These are phyloP conservation scores for Amanita rimosa DNA, from an alignment of 768 basidiomycete species.

Conservation along the genomic window DNA sequence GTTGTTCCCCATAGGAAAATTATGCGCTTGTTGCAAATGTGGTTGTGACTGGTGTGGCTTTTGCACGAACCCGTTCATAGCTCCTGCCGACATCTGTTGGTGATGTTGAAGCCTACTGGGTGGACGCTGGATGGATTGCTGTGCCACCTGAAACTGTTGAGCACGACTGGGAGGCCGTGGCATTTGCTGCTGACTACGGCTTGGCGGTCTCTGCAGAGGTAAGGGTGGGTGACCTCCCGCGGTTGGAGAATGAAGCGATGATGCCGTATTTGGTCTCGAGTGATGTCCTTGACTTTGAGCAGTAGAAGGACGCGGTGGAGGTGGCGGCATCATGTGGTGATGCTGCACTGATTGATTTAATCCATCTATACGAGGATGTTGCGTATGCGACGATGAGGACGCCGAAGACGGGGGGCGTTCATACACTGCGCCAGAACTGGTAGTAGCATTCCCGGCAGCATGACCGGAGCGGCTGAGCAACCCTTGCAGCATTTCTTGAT, in stretches of 20 bases:
- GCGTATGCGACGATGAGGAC: constrained; percentile 14
- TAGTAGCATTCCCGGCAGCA: background rate
- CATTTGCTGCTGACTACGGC: constrained; percentile 9
- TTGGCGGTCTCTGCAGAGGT: constrained; percentile 8
- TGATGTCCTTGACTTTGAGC: constrained; percentile 10
- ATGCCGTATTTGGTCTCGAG: constrained; percentile 11
- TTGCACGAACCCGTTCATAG: constrained; percentile 6
- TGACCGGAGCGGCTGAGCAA: constrained; percentile 1
- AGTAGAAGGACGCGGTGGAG: constrained; percentile 13
- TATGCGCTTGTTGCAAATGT: background rate
- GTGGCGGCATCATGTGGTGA: constrained; percentile 21
- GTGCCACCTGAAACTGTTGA: constrained; percentile 6
- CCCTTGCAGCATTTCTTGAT: constrained; percentile 6
- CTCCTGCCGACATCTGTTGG: background rate
- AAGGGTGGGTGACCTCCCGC: constrained; percentile 8
- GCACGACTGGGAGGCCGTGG: constrained; percentile 10
- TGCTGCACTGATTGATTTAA: constrained; percentile 8
- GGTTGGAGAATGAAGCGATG: constrained; percentile 11
- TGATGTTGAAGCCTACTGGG: constrained; percentile 10
- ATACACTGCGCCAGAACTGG: constrained; percentile 7
- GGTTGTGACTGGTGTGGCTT: constrained; percentile 7
- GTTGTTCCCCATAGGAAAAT: background rate
- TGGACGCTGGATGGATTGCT: constrained; percentile 5
- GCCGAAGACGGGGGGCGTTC: constrained; percentile 8
- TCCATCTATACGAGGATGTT: constrained; percentile 4